Evolutionary conservation across 176 grass and related monocot genomes (phyloP), one percentile per base, ranked within the genome.

Genomic region (Oryza brachyantha): DNA sequence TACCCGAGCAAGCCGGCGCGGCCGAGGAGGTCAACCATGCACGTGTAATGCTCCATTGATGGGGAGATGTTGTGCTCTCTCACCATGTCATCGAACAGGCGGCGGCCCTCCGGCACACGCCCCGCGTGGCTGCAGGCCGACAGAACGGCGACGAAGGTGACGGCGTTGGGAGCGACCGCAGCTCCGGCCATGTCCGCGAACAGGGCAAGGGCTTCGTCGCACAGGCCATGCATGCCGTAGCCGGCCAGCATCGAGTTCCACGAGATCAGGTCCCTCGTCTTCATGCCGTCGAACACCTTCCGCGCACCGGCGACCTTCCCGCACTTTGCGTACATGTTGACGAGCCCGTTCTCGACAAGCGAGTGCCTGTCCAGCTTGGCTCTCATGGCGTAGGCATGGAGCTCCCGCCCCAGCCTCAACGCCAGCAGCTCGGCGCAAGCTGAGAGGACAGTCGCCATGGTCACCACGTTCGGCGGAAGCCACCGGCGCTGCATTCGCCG

Each of bases 241-340:
- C 79, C 73, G 21, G 88, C 42, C 2, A 91, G 60, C 85, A 91
- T 83, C 0, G 92, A 86, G 66, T 94, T 94, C 88, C 92, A 94
- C 29, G 91, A 88, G 3, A 91, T 88, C 61, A 93, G 36, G 81
- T 91, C 92, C 70, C 84, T 84, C 22, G 13, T 57, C 66, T 71
- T 72, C 62, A 88, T 86, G 27, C 8, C 8, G 54, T 84, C 36
- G 25, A 91, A 94, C 63, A 91, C 71, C 19, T 3, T 59, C 14
- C 43, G 79, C 1, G 70, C 85, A 21, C 11, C 26, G 7, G 50
- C 14, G 0, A 80, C 54, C 43, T 76, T 86, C 4, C 92, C 88
- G 8, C 92, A 86, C 68, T 84, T 91, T 1, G 67, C 66, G 6
- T 94, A 91, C 88, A 88, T 88, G 65, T 81, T 86, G 52, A 88